These are phyloP conservation scores for Pseudocercospora crystallina DNA, from an alignment of 2,329 filamentous ascomycete genomes.

Conservation along the genomic window DNA sequence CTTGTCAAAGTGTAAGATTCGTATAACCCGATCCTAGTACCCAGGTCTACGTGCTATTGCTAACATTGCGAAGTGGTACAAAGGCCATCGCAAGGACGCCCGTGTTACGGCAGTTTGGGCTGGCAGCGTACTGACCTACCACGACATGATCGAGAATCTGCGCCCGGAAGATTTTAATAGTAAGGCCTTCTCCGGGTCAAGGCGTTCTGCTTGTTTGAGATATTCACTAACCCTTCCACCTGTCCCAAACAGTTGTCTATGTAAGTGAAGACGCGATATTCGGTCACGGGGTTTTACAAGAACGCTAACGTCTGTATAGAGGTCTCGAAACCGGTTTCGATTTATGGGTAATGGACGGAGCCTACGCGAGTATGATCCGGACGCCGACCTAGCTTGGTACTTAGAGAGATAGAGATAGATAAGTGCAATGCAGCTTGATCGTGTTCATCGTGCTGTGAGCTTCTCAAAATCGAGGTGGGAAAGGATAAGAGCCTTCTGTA, in stretches of 20 bases:
- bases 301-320: slow-evolving; percentile 33
- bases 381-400: slow-evolving; percentile 28
- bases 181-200: neutral
- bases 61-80: slow-evolving; percentile 26
- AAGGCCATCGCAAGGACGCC: slow-evolving; percentile 31
- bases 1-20: slow-evolving; percentile 27
- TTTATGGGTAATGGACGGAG: slow-evolving; percentile 54
- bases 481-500: too few species aligned
- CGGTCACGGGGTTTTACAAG: too few species aligned
- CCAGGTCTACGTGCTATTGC: neutral
- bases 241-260: too few species aligned
- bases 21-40: neutral
- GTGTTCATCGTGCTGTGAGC: too few species aligned
- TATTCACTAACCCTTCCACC: too few species aligned
- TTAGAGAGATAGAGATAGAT: slow-evolving; percentile 19
- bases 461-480: too few species aligned
- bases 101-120: slow-evolving; percentile 36
- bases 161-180: slow-evolving; percentile 52
- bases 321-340: slow-evolving; percentile 45
- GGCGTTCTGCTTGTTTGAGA: too few species aligned
- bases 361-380: slow-evolving; percentile 28
- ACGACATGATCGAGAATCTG: slow-evolving; percentile 39
- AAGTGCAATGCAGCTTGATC: neutral
- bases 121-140: slow-evolving; percentile 28
- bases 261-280: too few species aligned